Base-by-base conservation (phyloP, 1,284 basidiomycete species). In the Leucoagaricus sp. region DNA sequence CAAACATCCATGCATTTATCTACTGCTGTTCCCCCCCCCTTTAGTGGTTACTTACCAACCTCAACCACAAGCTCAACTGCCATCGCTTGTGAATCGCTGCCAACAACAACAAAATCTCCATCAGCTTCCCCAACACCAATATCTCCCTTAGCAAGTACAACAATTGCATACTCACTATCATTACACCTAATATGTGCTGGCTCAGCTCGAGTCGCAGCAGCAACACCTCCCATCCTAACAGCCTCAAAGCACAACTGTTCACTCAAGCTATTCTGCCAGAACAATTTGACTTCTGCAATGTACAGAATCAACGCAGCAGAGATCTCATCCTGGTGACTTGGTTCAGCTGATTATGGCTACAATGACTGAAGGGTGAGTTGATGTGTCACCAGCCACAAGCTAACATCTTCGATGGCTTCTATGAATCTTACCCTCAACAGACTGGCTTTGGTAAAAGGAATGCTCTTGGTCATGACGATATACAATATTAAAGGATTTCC, bases 401-500 rank as follows among this genome's bases (percentile, higher is more conserved):
- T 65, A 53, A 63, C 62, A 60, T 47, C 36, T 6, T 44, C 55
- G 40, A 88, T 85, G 82, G 81, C 60, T 89, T 90, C 71, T 91
- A 91, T 65, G 89, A 90, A 41, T 81, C 83, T 8, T 91, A 91
- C 63, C 62, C 64, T 49, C 86, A 82, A 56, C 83, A 81, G 61
- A 73, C 77, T 33, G 79, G 76, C 21, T 90, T 90, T 60, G 78
- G 80, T 28, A 81, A 77, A 55, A 79, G 88, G 21, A 83, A 78
- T 58, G 77, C 79, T n/a, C 75, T 89, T 3, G 78, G 78, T 23
- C 86, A 91, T 54, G 88, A 91, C 41, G 89, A 91, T 42, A n/a
- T n/a, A n/a, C n/a, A 88, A 91, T 55, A 76, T 85, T 61, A 91
- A 91, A 68, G 80, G 81, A 45, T 73, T 88, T 26, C 77, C 84